A percentile compares a stretch with the other conserved stretches of the same genome.
phyloP scores from a whole-genome alignment of 495 filamentous ascomycete genomes.

The Articulospora tetracladia region DNA sequence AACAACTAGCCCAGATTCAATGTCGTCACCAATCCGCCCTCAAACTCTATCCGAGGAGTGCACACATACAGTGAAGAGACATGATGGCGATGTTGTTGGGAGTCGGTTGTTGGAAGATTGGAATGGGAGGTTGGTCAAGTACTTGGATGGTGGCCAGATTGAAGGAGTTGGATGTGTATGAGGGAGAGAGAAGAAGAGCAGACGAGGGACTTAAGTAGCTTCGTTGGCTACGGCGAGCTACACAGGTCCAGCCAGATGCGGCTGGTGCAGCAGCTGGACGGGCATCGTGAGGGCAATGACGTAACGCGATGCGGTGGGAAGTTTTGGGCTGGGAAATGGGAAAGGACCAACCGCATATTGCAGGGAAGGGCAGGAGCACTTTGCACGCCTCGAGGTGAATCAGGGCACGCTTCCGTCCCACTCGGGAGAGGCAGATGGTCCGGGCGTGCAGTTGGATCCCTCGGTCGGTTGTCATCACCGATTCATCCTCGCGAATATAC shows the following conservation, averaged over 20 bases:
- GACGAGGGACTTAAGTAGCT: not conserved
- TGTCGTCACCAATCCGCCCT: conserved; percentile 13
- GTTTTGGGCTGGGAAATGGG: not conserved
- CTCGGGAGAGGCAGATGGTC: no score
- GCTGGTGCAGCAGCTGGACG: not conserved
- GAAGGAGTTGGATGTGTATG: conserved; percentile 18
- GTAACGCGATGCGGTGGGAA: not conserved
- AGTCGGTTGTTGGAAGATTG: conserved; percentile 17
- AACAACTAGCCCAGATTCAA: not conserved
- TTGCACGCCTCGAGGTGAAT: no score
- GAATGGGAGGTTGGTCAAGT: conserved; percentile 22
- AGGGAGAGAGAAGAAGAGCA: conserved; percentile 12
- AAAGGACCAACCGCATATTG: no score
- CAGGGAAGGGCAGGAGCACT: no score
- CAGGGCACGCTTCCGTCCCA: not conserved
- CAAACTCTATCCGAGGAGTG: not conserved
- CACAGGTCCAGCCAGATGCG: not conserved
- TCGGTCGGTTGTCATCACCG: no score
- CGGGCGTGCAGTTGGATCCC: no score
- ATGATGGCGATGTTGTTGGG: conserved; percentile 35
- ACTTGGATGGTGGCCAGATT: conserved; percentile 18
- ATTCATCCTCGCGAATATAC: no score
- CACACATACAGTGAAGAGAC: conserved; percentile 54
- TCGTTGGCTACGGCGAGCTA: not conserved
- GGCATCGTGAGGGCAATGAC: not conserved